phyloP scores from a whole-genome alignment of 305 asterid species.

The Andrographis paniculata region DNA sequence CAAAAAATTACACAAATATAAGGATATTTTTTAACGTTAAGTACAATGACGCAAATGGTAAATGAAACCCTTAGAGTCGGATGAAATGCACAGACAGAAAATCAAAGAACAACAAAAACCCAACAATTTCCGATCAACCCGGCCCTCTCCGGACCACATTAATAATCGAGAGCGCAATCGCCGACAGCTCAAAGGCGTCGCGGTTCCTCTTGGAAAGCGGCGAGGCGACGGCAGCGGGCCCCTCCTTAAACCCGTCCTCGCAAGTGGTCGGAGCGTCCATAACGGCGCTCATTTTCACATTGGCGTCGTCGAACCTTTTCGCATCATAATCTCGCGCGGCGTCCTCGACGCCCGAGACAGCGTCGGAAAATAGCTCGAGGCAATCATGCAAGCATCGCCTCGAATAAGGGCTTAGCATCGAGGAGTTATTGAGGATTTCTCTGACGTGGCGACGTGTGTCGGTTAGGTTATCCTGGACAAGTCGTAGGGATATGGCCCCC shows the following conservation, averaged over 20 bases:
- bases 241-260: conserved; percentile 57
- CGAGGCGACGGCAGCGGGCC: conserved; percentile 25
- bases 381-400: conserved; percentile 44
- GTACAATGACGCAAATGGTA: too few species aligned
- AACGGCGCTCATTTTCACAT: conserved; percentile 40
- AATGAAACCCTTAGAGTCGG: too few species aligned
- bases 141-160: conserved; percentile 25
- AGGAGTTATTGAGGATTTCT: conserved; percentile 21
- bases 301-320: conserved; percentile 39
- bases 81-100: neutral
- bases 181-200: conserved; percentile 40
- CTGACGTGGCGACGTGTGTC: conserved; percentile 53
- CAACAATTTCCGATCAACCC: too few species aligned
- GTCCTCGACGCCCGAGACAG: conserved; percentile 30
- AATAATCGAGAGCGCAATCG: conserved; percentile 44
- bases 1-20: too few species aligned
- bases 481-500: conserved; percentile 46
- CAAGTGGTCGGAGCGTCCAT: conserved; percentile 60
- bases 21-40: too few species aligned
- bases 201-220: conserved; percentile 50
- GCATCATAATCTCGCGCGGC: conserved; percentile 38
- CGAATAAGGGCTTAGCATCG: conserved; percentile 23
- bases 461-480: conserved; percentile 50
- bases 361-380: conserved; percentile 49
- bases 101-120: neutral